Percentiles rank a stretch among this genome's conserved stretches.
phyloP scores from a whole-genome alignment of 768 basidiomycete species.

The Suillus bovinus region DNA sequence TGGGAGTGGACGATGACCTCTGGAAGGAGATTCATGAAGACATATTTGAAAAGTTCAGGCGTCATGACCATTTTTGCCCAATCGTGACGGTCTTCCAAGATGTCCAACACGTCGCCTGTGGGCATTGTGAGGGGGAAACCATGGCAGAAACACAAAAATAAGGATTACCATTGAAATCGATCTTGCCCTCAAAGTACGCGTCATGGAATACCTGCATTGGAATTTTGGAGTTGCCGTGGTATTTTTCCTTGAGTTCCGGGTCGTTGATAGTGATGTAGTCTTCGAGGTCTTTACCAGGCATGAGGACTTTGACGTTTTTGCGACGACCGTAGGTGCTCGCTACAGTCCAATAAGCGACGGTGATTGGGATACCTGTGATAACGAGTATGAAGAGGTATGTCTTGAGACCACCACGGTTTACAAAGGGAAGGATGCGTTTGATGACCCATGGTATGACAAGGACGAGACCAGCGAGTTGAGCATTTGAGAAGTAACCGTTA shows the following conservation, averaged over 20 bases:
- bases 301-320: conserved; percentile 79
- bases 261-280: conserved; percentile 93
- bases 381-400: conserved; percentile 81
- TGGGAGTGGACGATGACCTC: conserved; percentile 93
- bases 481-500: conserved; percentile 81
- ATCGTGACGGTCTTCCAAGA: conserved; percentile 93
- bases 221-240: conserved; percentile 86
- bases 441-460: conserved; percentile 81
- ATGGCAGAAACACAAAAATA: background rate
- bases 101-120: conserved; percentile 88
- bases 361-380: conserved; percentile 72
- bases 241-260: conserved; percentile 72
- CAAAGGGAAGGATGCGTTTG: conserved; percentile 78
- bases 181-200: conserved; percentile 94
- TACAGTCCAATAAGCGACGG: conserved; percentile 87
- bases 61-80: conserved; percentile 95
- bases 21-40: conserved; percentile 84
- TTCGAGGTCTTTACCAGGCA: conserved; percentile 85
- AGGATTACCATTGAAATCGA: conserved; percentile 87
- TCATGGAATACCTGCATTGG: conserved; percentile 98
- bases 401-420: conserved; percentile 83
- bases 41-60: conserved; percentile 89
- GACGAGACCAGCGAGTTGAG: conserved; percentile 74
- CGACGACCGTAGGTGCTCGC: conserved; percentile 80
- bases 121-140: background rate